Evolutionary conservation across 352 stramenopile genomes (phyloP).

Genomic region (Phytopythium litorale): DNA sequence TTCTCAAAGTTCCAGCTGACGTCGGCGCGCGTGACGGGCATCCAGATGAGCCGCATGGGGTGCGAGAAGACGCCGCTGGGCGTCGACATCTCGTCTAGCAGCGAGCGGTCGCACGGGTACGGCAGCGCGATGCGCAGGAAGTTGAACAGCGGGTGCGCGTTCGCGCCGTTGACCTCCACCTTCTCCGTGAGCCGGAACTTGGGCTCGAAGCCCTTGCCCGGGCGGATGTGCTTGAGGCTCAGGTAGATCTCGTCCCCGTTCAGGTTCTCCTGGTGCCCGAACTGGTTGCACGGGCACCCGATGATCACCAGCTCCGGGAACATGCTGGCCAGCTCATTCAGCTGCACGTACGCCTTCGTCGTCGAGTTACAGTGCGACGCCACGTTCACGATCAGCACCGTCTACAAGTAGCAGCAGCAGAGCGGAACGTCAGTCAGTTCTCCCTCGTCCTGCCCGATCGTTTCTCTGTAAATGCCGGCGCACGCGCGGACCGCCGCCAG

Average conservation of each 20-base stretch:
- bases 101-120: conserved; percentile 64
- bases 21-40: conserved; percentile 74
- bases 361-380: conserved; percentile 83
- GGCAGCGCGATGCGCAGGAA: conserved; percentile 68
- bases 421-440: not conserved
- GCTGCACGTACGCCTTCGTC: conserved; percentile 62
- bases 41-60: conserved; percentile 83
- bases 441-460: not conserved
- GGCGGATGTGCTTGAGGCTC: conserved; percentile 69
- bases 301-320: conserved; percentile 71
- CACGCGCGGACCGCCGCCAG: not conserved
- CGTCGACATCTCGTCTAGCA: conserved; percentile 77
- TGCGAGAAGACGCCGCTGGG: conserved; percentile 77
- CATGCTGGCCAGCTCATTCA: conserved; percentile 58
- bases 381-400: conserved; percentile 72
- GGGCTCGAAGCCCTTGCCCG: conserved; percentile 63
- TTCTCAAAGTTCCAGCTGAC: conserved; percentile 87
- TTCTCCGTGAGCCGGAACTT: conserved; percentile 78
- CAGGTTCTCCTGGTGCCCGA: conserved; percentile 81
- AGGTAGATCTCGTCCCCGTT: conserved; percentile 76
- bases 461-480: not conserved
- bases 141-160: conserved; percentile 78
- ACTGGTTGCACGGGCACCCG: conserved; percentile 78
- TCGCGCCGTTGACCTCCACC: conserved; percentile 75
- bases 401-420: conserved; percentile 2